Evolutionary conservation across 2,329 filamentous ascomycete genomes (phyloP), one percentile per base, ranked within the genome.

Genomic region (Trichophyton mentagrophytes): DNA sequence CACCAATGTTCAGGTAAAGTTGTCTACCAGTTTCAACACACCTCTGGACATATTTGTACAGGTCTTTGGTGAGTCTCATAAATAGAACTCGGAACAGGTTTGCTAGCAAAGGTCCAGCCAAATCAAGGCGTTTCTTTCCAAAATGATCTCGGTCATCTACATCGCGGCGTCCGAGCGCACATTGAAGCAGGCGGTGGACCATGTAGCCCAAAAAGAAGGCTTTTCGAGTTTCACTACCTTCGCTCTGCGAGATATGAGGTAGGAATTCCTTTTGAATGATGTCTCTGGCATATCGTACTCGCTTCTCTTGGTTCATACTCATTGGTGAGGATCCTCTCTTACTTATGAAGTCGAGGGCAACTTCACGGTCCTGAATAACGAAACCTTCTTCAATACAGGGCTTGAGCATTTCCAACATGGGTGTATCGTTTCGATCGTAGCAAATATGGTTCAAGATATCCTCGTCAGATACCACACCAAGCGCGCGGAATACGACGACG

Each of bases 171-270:
- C 93, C 95, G 56, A 99, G 82, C 60, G 91, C 89, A 71, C 91
- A 96, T 74, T 96, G 92, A 25, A 97, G 80, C 67, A 99, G 82
- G 71, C 93, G 88, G 75, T 99, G 92, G 55, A 97, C 89, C 92
- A 99, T 99, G 76, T 99, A 99, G 22, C 95, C 93, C 57, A 99
- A 79, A 81, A 97, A 99, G 76, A 96, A 99, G 1, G 95, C 93
- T 73, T 99, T 99, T 62, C 90, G 82, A 1, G 92, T 97, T 73
- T 97, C 92, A 67, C 90, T 95, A 30, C 93, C 93, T 74, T 96
- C 90, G 63, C 83, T 85, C 72, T 99, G 93, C 0, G 92, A 96
- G 64, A 99, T 97, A 70, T 99, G 93, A 25, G 93, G 95, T 55
- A 99, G 77, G 66, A 95, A 88, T 74, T 99, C 95, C 77, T 96